phyloP scores from a whole-genome alignment of 495 filamentous ascomycete species.

The Penicillium crystallinum region DNA sequence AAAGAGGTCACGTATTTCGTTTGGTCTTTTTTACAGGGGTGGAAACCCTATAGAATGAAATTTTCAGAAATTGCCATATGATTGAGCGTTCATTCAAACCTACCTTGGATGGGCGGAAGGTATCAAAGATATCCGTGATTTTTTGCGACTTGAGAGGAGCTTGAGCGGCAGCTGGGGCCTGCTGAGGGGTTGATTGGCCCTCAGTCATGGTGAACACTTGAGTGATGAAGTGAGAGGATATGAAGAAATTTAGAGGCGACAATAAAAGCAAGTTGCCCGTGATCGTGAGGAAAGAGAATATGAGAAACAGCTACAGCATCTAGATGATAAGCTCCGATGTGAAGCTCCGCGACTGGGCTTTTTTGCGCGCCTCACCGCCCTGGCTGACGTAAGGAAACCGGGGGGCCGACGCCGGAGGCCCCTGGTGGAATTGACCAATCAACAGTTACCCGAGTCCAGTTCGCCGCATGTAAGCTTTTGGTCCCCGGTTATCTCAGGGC shows the following conservation, averaged over 20 bases:
- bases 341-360: slow-evolving; percentile 20
- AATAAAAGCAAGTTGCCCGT: neutral
- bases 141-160: slow-evolving; percentile 34
- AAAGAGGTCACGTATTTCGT: slow-evolving; percentile 60
- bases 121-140: slow-evolving; percentile 44
- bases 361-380: slow-evolving; percentile 21
- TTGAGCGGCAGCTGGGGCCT: slow-evolving; percentile 19
- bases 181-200: slow-evolving; percentile 18
- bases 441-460: slow-evolving; percentile 1
- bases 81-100: neutral
- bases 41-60: slow-evolving; percentile 28
- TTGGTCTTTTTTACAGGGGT: slow-evolving; percentile 34
- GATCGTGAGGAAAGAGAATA: neutral
- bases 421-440: slow-evolving; percentile 16
- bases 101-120: slow-evolving; percentile 46
- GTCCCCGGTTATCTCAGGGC: slow-evolving; percentile 3
- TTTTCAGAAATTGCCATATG: slow-evolving; percentile 9
- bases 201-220: slow-evolving; percentile 29
- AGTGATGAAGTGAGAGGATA: neutral
- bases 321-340: neutral
- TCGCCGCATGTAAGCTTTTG: slow-evolving; percentile 27
- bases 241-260: no score
- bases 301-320: neutral
- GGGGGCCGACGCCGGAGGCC: slow-evolving; percentile 15
- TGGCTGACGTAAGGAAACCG: neutral